Percentiles rank a stretch among this genome's conserved stretches.
Evolutionary conservation across 768 basidiomycete genomes (phyloP).

Genomic region (Leccinum uliginosum): DNA sequence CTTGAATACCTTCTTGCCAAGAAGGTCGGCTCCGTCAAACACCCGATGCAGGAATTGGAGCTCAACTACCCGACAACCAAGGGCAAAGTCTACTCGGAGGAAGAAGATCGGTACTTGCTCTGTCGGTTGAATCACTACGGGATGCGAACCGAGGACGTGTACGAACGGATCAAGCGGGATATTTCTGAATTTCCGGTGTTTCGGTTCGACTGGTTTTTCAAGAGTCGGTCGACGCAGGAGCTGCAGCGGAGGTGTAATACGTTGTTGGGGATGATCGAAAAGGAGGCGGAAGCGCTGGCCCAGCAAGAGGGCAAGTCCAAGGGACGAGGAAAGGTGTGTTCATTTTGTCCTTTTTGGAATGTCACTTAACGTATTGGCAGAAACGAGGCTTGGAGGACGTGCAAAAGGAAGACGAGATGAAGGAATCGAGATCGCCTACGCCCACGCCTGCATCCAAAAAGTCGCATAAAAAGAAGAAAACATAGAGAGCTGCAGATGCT

Average conservation of each 20-base stretch:
- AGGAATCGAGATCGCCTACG: conserved; percentile 60
- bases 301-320: conserved; percentile 66
- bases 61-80: conserved; percentile 94
- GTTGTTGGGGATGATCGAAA: conserved; percentile 84
- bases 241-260: conserved; percentile 86
- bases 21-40: conserved; percentile 79
- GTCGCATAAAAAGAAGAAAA: conserved; percentile 67
- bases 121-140: conserved; percentile 89
- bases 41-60: conserved; percentile 96
- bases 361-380: conserved; percentile 30
- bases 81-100: conserved; percentile 94
- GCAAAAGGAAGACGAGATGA: conserved; percentile 39
- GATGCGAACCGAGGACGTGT: conserved; percentile 83
- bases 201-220: conserved; percentile 98
- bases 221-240: conserved; percentile 87
- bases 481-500: conserved; percentile 25
- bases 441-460: conserved; percentile 56
- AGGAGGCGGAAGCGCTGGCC: conserved; percentile 70
- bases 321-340: conserved; percentile 62
- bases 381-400: conserved; percentile 74
- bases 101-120: conserved; percentile 93
- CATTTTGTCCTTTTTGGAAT: not conserved
- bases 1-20: conserved; percentile 71
- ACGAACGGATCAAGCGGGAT: conserved; percentile 93
- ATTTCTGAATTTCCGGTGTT: conserved; percentile 96